phyloP scores from a whole-genome alignment of 176 grass and related monocot genomes.

The Melocanna baccifera region DNA sequence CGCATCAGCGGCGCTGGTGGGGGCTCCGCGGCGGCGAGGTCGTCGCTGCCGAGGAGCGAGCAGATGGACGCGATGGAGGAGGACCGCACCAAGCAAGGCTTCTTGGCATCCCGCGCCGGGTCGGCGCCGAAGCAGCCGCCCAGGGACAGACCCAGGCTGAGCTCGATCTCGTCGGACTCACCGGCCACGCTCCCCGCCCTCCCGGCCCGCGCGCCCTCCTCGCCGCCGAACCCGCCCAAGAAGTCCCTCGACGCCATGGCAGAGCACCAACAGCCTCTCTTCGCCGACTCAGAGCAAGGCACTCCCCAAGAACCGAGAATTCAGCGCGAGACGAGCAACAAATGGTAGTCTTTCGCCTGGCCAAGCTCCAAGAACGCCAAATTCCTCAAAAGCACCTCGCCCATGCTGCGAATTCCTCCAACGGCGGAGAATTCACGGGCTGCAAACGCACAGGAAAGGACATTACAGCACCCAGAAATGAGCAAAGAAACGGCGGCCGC shows the following conservation, averaged over 20 bases:
- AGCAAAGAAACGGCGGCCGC: background rate
- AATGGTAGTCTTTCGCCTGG: background rate
- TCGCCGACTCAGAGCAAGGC: background rate
- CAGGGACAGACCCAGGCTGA: conserved; percentile 75
- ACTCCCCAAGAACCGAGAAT: background rate
- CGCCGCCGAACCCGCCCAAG: conserved; percentile 50
- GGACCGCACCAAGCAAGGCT: conserved; percentile 48
- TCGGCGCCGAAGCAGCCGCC: conserved; percentile 73
- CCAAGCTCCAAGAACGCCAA: background rate
- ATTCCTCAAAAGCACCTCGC: background rate
- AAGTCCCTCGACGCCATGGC: conserved; percentile 60
- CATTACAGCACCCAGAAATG: conserved; percentile 9
- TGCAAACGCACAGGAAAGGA: background rate
- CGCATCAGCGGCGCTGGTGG: conserved; percentile 42
- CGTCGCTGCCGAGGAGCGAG: conserved; percentile 36
- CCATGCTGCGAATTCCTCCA: conserved; percentile 2
- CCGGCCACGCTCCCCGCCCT: background rate
- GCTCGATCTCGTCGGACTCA: conserved; percentile 63
- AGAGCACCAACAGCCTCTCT: background rate
- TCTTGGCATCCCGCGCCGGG: conserved; percentile 51
- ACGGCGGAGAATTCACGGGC: background rate
- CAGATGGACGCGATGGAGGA: conserved; percentile 68
- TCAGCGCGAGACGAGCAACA: background rate
- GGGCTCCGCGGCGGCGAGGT: conserved; percentile 25
- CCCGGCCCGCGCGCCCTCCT: background rate